Percentiles rank a stretch among this genome's conserved stretches.
phyloP scores from a whole-genome alignment of 768 basidiomycete species.

The Termitomyces heimii region DNA sequence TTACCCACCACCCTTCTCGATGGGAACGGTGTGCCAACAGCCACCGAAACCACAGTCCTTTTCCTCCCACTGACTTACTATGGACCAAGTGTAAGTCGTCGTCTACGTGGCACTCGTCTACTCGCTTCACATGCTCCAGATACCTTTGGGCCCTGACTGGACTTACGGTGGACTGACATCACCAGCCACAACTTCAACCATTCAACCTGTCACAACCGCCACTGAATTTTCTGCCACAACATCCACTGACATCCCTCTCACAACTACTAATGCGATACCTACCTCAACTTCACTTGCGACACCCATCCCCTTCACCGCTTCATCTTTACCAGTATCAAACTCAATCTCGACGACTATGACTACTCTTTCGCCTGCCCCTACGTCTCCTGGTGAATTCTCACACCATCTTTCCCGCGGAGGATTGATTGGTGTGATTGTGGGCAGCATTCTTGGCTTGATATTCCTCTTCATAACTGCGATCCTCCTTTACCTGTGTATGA shows the following conservation, averaged over 20 bases:
- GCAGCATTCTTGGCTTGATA: slow-evolving; percentile 53
- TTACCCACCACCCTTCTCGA: slow-evolving; percentile 47
- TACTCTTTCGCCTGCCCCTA: slow-evolving; percentile 2
- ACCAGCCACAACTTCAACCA: slow-evolving; percentile 39
- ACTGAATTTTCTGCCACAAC: slow-evolving; percentile 18
- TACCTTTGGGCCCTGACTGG: slow-evolving; percentile 69
- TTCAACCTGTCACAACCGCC: slow-evolving; percentile 9
- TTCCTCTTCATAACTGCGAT: slow-evolving; percentile 49
- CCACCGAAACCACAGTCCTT: slow-evolving; percentile 52
- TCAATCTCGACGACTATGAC: slow-evolving; percentile 17
- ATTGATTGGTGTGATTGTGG: slow-evolving; percentile 54
- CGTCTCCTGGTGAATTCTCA: slow-evolving; percentile 6
- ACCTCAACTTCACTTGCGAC: slow-evolving; percentile 24
- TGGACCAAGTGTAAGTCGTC: slow-evolving; percentile 61
- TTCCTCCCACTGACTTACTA: slow-evolving; percentile 75
- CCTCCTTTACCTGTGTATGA: slow-evolving; percentile 38
- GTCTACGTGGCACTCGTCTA: background rate
- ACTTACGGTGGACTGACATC: slow-evolving; percentile 71
- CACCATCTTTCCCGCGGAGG: slow-evolving; percentile 29
- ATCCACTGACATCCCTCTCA: slow-evolving; percentile 15
- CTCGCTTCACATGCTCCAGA: slow-evolving; percentile 32
- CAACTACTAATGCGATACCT: slow-evolving; percentile 25
- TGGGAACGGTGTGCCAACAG: slow-evolving; percentile 43
- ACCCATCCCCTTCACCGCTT: slow-evolving; percentile 21
- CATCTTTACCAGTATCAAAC: slow-evolving; percentile 21